Conservation (phyloP, 345 rosid species). For the Citrus reticulata region DNA sequence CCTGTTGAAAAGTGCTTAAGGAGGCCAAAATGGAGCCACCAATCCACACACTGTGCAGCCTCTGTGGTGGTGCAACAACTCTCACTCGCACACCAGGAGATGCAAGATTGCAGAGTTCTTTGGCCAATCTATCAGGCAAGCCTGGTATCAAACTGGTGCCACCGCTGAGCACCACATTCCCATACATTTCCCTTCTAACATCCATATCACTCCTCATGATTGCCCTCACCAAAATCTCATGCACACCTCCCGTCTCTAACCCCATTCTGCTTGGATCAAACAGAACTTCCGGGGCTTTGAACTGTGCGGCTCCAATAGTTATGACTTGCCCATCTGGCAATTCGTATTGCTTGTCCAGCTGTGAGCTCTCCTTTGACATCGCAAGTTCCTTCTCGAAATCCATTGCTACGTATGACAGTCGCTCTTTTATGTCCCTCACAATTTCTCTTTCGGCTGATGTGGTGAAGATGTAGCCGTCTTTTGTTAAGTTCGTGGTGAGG, state of each 20-base stretch:
- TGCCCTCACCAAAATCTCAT: slow-evolving; percentile 38
- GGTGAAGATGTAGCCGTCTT: slow-evolving; percentile 31
- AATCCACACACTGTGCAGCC: slow-evolving; percentile 38
- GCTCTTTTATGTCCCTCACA: slow-evolving; percentile 49
- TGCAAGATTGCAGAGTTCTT: slow-evolving; percentile 42
- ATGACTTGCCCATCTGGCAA: slow-evolving; percentile 16
- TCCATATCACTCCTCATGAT: slow-evolving; percentile 41
- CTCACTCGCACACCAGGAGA: slow-evolving; percentile 41
- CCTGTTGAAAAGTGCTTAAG: slow-evolving; percentile 45
- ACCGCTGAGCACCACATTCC: slow-evolving; percentile 51
- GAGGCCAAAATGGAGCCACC: slow-evolving; percentile 34
- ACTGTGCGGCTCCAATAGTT: slow-evolving; percentile 37
- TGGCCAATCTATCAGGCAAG: slow-evolving; percentile 43
- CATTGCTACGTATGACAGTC: slow-evolving; percentile 39
- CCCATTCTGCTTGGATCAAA: slow-evolving; percentile 40
- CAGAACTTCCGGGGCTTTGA: slow-evolving; percentile 45
- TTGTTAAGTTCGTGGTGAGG: slow-evolving; percentile 19
- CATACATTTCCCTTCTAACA: slow-evolving; percentile 44
- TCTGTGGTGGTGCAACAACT: slow-evolving; percentile 55
- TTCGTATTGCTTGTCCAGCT: slow-evolving; percentile 42
- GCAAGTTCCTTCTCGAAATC: slow-evolving; percentile 43
- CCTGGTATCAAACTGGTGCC: slow-evolving; percentile 51
- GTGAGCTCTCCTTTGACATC: slow-evolving; percentile 35
- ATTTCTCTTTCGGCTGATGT: slow-evolving; percentile 47
- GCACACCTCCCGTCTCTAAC: slow-evolving; percentile 49